Percentiles rank a stretch among this genome's conserved stretches.
phyloP scores from a whole-genome alignment of 2,329 filamentous ascomycete genomes.

The Epichloe typhina region DNA sequence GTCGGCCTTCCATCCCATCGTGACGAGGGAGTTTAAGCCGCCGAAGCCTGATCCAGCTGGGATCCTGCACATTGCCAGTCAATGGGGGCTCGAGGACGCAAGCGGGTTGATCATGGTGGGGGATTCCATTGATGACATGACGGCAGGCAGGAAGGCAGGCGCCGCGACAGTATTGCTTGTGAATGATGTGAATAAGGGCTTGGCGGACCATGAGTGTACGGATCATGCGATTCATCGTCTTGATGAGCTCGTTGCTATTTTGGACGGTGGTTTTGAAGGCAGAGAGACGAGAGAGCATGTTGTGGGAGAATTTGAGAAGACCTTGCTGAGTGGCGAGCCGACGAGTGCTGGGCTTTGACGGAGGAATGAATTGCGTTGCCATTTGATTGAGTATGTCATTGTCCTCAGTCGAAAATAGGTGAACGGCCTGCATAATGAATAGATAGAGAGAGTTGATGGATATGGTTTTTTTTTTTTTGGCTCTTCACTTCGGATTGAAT shows the following conservation, averaged over 20 bases:
- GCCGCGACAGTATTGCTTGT: conserved; percentile 81
- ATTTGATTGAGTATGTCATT: not conserved
- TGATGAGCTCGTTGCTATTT: conserved; percentile 62
- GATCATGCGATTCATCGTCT: conserved; percentile 59
- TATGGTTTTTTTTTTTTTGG: not conserved
- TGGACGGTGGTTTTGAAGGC: conserved; percentile 64
- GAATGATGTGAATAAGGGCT: conserved; percentile 63
- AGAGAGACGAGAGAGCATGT: conserved; percentile 13
- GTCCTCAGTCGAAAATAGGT: no score
- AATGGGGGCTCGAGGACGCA: conserved; percentile 51
- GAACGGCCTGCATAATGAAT: not conserved
- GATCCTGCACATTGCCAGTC: conserved; percentile 69
- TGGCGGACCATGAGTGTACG: conserved; percentile 61
- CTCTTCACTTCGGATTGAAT: not conserved
- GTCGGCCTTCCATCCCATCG: conserved; percentile 59
- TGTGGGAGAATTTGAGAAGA: not conserved
- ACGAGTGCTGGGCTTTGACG: conserved; percentile 3
- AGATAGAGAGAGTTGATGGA: not conserved
- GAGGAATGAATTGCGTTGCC: no score
- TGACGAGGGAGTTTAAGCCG: conserved; percentile 70
- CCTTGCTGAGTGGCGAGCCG: not conserved
- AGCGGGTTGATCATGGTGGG: conserved; percentile 51
- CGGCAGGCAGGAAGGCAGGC: conserved; percentile 68
- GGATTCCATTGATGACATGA: conserved; percentile 86
- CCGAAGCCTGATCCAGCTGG: conserved; percentile 84